A percentile compares a stretch with the other conserved stretches of the same genome.
phyloP scores from a whole-genome alignment of 495 filamentous ascomycete genomes.

The Niebla homalea region DNA sequence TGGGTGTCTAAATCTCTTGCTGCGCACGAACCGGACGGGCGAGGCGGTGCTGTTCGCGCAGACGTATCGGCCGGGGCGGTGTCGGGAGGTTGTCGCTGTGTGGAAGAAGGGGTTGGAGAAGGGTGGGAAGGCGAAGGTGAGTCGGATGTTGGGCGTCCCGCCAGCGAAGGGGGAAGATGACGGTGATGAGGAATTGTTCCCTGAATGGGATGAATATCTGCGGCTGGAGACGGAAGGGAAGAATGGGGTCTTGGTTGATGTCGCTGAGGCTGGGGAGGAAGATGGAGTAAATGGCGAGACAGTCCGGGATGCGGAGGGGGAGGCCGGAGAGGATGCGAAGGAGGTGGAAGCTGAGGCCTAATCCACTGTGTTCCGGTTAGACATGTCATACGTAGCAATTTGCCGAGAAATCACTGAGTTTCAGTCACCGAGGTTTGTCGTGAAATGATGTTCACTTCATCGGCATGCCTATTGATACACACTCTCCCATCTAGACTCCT shows the following conservation, averaged over 20 bases:
- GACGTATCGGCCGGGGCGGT: conserved; percentile 81
- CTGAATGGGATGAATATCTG: conserved; percentile 87
- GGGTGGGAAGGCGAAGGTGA: conserved; percentile 67
- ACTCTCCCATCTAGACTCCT: background rate
- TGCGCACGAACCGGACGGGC: conserved; percentile 60
- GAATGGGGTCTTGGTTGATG: conserved; percentile 9
- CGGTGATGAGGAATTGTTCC: conserved; percentile 85
- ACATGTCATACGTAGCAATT: background rate
- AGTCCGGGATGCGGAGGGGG: background rate
- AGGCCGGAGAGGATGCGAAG: background rate
- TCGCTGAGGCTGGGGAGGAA: conserved; percentile 3
- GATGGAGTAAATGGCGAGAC: background rate
- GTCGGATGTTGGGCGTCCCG: conserved; percentile 71
- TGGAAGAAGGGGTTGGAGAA: conserved; percentile 79
- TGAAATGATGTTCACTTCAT: background rate
- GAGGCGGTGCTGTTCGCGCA: conserved; percentile 86
- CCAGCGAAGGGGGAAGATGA: conserved; percentile 33
- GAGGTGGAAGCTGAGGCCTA: conserved; percentile 5
- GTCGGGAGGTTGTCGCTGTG: conserved; percentile 47
- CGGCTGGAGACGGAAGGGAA: conserved; percentile 47
- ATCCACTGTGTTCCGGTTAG: background rate
- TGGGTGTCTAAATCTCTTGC: conserved; percentile 67
- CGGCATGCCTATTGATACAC: background rate
- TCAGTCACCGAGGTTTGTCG: background rate
- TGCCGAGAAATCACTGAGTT: background rate